Evolutionary conservation across 345 rosid genomes (phyloP).

Genomic region (Adansonia digitata): DNA sequence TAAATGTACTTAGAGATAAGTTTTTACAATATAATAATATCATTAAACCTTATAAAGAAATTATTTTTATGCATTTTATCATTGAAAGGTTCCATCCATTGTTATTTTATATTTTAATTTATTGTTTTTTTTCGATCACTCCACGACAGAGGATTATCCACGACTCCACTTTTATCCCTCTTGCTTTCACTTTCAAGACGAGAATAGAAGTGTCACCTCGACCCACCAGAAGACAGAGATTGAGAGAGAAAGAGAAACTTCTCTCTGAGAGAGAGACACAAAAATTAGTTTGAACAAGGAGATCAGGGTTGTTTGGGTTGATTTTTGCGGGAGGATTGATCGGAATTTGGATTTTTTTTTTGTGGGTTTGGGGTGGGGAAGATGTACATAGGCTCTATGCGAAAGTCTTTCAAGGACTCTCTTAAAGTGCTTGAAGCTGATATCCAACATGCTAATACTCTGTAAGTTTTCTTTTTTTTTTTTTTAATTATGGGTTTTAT

Average conservation of each 20-base stretch:
- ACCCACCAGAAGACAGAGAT: slow-evolving; percentile 10
- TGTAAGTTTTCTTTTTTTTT: slow-evolving; percentile 34
- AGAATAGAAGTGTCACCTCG: slow-evolving; percentile 14
- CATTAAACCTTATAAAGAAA: neutral
- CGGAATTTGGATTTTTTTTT: neutral
- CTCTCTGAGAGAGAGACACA: neutral
- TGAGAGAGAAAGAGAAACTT: neutral
- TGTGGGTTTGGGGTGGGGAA: slow-evolving; percentile 1
- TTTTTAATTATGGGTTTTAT: slow-evolving; percentile 1
- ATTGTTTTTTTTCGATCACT: neutral
- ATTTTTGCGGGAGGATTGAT: neutral
- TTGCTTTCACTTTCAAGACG: slow-evolving; percentile 23
- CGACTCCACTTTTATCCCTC: slow-evolving; percentile 21
- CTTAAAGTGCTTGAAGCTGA: slow-evolving; percentile 68
- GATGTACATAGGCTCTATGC: slow-evolving; percentile 49
- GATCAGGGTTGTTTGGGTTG: slow-evolving; percentile 8
- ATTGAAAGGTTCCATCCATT: neutral
- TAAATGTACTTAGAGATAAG: neutral
- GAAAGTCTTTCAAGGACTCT: slow-evolving; percentile 59
- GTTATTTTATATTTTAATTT: neutral
- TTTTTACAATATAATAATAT: neutral
- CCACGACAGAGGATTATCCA: slow-evolving; percentile 18
- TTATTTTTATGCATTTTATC: neutral
- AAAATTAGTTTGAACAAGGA: neutral
- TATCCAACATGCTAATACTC: slow-evolving; percentile 63